Base-by-base conservation (phyloP, 768 basidiomycete genomes). In the Lentinula boryana region DNA sequence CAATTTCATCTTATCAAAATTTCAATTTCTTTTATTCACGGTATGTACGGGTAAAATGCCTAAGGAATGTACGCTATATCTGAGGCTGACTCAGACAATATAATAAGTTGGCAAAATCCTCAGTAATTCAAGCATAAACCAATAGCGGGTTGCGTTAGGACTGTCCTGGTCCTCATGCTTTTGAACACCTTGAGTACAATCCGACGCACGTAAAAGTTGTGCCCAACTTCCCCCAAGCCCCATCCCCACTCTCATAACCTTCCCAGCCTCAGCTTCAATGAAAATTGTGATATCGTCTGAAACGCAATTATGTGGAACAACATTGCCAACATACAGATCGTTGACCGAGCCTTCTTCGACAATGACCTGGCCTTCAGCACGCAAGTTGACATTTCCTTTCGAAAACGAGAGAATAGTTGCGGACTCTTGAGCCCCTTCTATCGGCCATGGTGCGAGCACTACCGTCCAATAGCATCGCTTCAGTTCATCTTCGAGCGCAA, bases 211-310 rank as follows among this genome's bases (percentile, higher is more conserved):
- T 32, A 72, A 83, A 12, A 90, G 75, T 71, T 92, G 88, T 21
- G 90, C 82, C 82, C 84, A 91, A 50, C 84, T 81, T 18, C 82
- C 87, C 3, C 79, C 80, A 13, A 91, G 64, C 0, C 85, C 86
- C 75, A 90, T 80, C 4, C 87, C 85, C 5, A 77, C 71, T 4
- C 68, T 65, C 40, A 88, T 65, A 40, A 72, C 70, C 1, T 79
- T 74, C 7, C 81, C 68, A 0, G 77, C 65, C 6, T 71, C 70
- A 5, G 80, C 78, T 41, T 81, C 76, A 12, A 89, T 72, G 21
- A 88, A 76, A 9, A 89, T 74, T 15, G 76, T 79, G 67, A 92
- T 87, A 38, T 75, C 78, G 62, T 89, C 86, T 60, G 74, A 77
- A 52, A 75, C 72, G 4, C 83, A 82, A 63, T 85, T 73, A 65